Conservation (phyloP, 192 early-diverging fungal species). For the Mortierella antarctica region DNA sequence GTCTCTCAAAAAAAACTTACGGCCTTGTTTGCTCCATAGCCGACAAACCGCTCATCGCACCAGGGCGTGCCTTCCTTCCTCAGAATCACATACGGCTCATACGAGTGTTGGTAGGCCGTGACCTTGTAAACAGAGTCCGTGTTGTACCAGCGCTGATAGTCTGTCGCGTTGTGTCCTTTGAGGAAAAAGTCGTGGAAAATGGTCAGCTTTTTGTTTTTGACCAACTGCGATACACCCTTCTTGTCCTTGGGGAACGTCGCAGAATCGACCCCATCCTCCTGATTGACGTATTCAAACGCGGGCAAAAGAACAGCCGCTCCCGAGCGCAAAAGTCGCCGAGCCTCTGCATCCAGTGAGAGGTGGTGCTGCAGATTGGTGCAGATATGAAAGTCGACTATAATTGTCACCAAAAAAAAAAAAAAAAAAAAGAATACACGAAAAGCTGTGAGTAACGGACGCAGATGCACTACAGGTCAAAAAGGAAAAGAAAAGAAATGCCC, state of each 20-base stretch:
- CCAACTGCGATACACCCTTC: slow-evolving; percentile 44
- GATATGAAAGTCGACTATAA: slow-evolving; percentile 61
- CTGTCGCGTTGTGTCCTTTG: slow-evolving; percentile 62
- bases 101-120: slow-evolving; percentile 61
- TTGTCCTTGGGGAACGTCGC: slow-evolving; percentile 62
- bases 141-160: slow-evolving; percentile 61
- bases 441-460: background rate
- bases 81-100: slow-evolving; percentile 68
- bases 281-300: slow-evolving; percentile 64
- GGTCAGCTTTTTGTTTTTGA: slow-evolving; percentile 50
- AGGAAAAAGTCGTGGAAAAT: slow-evolving; percentile 63
- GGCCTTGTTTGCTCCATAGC: slow-evolving; percentile 72
- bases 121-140: slow-evolving; percentile 62
- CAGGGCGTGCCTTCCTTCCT: slow-evolving; percentile 59
- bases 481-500: background rate
- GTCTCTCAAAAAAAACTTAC: slow-evolving; percentile 13
- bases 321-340: slow-evolving; percentile 50
- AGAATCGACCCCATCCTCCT: slow-evolving; percentile 60
- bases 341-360: slow-evolving; percentile 35
- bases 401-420: background rate
- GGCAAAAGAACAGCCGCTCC: slow-evolving; percentile 62
- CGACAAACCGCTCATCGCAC: slow-evolving; percentile 66
- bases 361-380: slow-evolving; percentile 62
- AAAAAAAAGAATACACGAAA: background rate
- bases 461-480: background rate